phyloP scores from a whole-genome alignment of 345 rosid species.

The Gossypium bickii region DNA sequence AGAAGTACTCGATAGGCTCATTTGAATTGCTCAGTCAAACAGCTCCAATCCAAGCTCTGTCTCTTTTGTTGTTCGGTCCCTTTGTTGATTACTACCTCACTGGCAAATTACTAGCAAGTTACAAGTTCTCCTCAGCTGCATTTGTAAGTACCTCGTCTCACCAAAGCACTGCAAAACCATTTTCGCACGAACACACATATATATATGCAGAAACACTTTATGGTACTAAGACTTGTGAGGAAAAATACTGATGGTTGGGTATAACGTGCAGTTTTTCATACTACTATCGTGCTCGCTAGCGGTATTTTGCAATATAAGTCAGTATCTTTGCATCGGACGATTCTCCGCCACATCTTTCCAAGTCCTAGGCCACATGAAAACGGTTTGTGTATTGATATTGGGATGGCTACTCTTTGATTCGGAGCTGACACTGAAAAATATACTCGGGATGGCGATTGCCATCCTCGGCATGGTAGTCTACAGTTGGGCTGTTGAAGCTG shows the following conservation, averaged over 20 bases:
- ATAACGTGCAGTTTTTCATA: conserved; percentile 34
- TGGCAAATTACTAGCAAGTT: conserved; percentile 27
- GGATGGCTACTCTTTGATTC: conserved; percentile 45
- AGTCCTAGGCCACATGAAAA: conserved; percentile 53
- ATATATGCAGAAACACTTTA: not conserved
- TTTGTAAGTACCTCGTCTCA: conserved; percentile 23
- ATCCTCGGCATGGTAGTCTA: conserved; percentile 38
- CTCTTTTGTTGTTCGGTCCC: conserved; percentile 36
- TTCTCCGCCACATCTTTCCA: conserved; percentile 47
- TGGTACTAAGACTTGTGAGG: not conserved
- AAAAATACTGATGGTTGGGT: not conserved
- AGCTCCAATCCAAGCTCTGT: conserved; percentile 42
- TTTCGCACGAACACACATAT: not conserved
- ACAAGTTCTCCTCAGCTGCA: conserved; percentile 33
- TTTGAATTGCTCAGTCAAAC: conserved; percentile 42
- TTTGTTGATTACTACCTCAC: conserved; percentile 35
- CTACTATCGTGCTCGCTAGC: conserved; percentile 43
- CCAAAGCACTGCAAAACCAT: not conserved
- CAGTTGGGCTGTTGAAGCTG: conserved; percentile 32
- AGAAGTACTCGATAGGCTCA: conserved; percentile 40
- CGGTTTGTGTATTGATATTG: conserved; percentile 32
- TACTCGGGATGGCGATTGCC: conserved; percentile 40
- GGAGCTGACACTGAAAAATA: conserved; percentile 33
- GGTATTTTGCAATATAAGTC: conserved; percentile 45
- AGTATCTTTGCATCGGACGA: conserved; percentile 49